Evolutionary conservation across 2,329 filamentous ascomycete genomes (phyloP).

Genomic region (Gnomoniopsis smithogilvyi): DNA sequence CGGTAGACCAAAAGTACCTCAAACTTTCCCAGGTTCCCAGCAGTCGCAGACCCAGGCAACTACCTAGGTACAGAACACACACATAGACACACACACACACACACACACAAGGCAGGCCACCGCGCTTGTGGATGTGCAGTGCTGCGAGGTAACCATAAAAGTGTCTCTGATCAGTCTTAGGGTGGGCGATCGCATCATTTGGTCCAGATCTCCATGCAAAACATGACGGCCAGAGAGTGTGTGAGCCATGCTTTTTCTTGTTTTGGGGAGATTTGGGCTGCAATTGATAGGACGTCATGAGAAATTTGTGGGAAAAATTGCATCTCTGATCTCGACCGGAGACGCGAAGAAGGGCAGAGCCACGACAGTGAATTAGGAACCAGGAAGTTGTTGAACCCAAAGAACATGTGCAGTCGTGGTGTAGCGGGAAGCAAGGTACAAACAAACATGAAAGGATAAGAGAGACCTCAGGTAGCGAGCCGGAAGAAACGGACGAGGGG

Average conservation of each 20-base stretch:
- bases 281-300: not conserved
- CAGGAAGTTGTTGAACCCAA: not conserved
- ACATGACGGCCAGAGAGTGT: not conserved
- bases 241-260: not conserved
- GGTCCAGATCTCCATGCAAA: not conserved
- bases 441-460: slow-evolving; percentile 16
- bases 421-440: not conserved
- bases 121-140: not conserved
- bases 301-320: not conserved
- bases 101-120: too few species aligned
- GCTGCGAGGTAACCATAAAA: not conserved
- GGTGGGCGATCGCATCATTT: not conserved
- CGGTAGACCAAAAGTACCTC: not conserved
- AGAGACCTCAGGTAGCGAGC: not conserved
- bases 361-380: not conserved
- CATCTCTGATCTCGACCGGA: not conserved
- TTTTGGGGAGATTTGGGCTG: not conserved
- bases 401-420: slow-evolving; percentile 14
- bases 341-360: not conserved
- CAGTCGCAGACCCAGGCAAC: not conserved
- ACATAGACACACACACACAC: too few species aligned
- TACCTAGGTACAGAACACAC: too few species aligned
- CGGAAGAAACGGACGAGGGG: not conserved
- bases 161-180: not conserved
- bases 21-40: not conserved